Evolutionary conservation across 352 stramenopile genomes (phyloP).

Genomic region (Peronospora farinosa): DNA sequence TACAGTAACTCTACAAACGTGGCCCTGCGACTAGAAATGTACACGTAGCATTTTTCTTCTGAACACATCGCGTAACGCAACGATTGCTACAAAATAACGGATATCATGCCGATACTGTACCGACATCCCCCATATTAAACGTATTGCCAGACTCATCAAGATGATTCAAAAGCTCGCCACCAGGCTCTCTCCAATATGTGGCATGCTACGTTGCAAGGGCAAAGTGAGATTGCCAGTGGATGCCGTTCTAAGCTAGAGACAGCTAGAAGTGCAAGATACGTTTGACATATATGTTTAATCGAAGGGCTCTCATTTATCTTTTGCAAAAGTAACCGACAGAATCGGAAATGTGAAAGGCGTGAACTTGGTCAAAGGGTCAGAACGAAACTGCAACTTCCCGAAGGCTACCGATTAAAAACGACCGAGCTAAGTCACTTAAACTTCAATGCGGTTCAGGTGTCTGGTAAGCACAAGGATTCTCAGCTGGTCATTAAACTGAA

Average conservation of each 20-base stretch:
- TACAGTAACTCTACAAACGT: not conserved
- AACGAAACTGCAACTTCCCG: not conserved
- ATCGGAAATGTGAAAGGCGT: not conserved
- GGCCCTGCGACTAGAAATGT: not conserved
- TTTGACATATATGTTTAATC: not conserved
- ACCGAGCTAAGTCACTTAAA: not conserved
- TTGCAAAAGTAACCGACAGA: conserved; percentile 2
- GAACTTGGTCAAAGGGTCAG: conserved; percentile 1
- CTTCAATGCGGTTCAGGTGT: not conserved
- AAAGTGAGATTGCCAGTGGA: not conserved
- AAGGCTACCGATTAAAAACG: not conserved
- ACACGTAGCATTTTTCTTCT: not conserved
- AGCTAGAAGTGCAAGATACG: not conserved
- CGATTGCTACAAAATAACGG: not conserved
- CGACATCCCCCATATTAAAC: not conserved
- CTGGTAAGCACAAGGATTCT: conserved; percentile 14
- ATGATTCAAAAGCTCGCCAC: not conserved
- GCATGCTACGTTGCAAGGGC: conserved; percentile 1
- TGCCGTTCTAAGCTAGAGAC: not conserved
- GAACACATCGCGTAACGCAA: not conserved
- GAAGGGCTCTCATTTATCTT: not conserved
- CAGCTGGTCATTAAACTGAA: conserved; percentile 7
- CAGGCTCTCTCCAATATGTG: not conserved
- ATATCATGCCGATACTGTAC: not conserved
- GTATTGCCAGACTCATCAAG: conserved; percentile 1